Evolutionary conservation across 2,329 filamentous ascomycete genomes (phyloP), one percentile per base, ranked within the genome.

Genomic region (Beauveria brongniartii): DNA sequence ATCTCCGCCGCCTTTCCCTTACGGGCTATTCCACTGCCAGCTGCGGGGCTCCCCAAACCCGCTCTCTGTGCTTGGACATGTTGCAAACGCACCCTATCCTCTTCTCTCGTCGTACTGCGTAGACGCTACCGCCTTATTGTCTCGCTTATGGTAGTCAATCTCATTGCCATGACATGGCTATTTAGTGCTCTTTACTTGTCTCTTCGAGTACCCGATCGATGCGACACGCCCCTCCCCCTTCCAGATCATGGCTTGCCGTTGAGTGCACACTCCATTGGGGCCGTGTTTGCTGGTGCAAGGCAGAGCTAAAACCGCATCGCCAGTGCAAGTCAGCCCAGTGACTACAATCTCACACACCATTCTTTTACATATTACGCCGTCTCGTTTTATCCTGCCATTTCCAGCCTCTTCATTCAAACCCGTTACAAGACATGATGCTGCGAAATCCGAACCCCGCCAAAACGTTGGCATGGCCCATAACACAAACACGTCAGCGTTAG

Each of bases 371-470:
- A 20, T 47, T 47, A 46, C 26, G 8, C 14, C 9, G n/a, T n/a
- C 40, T 20, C 37, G 34, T 26, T 22, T 53, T 41, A 30, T 46
- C 50, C 43, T 41, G 3, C 46, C 24, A 28, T 14, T 26, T 24
- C 56, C 24, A 52, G 6, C n/a, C 41, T 46, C 37, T 44, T n/a
- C 16, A 43, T 26, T 37, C 37, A 52, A 46, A 26, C 46, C 37
- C 40, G 40, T 46, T n/a, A 34, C 56, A 6, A 16, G 34, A 20
- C 8, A 37, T n/a, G 18, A 7, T 43, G 12, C 48, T 43, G 22
- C 57, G 57, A 59, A 53, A 20, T 28, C 57, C 57, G 57, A 59
- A 59, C 16, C 10, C 57, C 57, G 50, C 6, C 8, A 54, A 28
- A 47, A 50, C 40, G 57, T 59, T 46, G 48, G 14, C 26, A 44